Evolutionary conservation across 352 stramenopile species (phyloP), one percentile per base, ranked within the genome.

Genomic region (Phytophthora agathidicida): DNA sequence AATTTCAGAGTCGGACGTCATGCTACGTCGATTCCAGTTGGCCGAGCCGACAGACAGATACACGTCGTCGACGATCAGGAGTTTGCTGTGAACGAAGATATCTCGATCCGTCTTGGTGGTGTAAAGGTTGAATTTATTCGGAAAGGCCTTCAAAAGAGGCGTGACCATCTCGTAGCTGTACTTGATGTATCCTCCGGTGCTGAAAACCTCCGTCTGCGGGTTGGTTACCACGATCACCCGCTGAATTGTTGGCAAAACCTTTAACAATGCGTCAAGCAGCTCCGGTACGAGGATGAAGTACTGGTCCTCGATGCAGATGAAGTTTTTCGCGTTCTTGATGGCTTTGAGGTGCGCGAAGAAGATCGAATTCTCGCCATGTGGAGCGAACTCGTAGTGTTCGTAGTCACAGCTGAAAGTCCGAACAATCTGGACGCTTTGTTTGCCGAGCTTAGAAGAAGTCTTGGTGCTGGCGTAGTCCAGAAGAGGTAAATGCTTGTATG

Each of bases 401-500:
- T 77, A 77, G 41, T 74, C 58, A 36, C 75, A 88, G 54, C 77
- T 86, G 60, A 80, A 89, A 3, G 77, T 89, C n/a, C 77, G 65
- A 7, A 79, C 64, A 39, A 89, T 65, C 50, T 89, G 75, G 3
- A 88, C 53, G 17, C 65, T 78, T 14, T 75, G 60, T 0, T 37
- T 54, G 9, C 48, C 59, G 3, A 69, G 27, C 3, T 19, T 69
- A 5, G 45, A 23, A 14, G 17, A 33, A 10, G 53, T 44, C 10
- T 39, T 49, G 48, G 33, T 57, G 20, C 48, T 51, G 2, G 9
- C 32, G 33, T 61, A 48, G 41, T 50, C n/a, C 10, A 53, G 17
- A 10, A 30, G 16, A 17, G 61, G 53, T 0, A 65, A 32, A 19
- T 66, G 6, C 10, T 71, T 31, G 4, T 60, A 60, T 17, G 46